phyloP scores from a whole-genome alignment of 306 rosid genomes.

The Canavalia gladiata region DNA sequence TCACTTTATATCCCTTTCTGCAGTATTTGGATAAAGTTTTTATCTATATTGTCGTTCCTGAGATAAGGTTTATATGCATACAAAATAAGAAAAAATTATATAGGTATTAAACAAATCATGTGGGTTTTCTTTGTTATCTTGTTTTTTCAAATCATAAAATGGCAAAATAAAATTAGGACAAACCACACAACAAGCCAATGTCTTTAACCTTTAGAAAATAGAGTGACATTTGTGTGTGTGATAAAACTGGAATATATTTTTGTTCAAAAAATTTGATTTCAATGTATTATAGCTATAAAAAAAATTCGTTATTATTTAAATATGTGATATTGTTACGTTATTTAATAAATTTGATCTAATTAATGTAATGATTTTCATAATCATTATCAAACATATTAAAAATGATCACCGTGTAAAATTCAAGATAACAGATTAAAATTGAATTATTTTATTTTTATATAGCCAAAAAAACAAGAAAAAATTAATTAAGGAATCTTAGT shows the following conservation, averaged over 20 bases:
- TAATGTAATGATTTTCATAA: background rate
- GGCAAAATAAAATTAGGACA: background rate
- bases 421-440: background rate
- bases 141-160: background rate
- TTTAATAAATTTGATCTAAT: no score
- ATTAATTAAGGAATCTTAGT: no score
- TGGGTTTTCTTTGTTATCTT: background rate
- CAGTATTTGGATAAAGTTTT: no score
- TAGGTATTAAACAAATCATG: background rate
- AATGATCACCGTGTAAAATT: background rate
- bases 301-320: background rate
- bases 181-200: background rate
- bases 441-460: no score
- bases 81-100: background rate
- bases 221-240: background rate
- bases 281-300: background rate
- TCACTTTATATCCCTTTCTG: background rate
- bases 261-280: background rate
- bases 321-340: no score
- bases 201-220: background rate
- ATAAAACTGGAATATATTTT: background rate
- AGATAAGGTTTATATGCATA: background rate
- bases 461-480: no score
- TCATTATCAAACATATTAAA: background rate
- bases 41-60: background rate